Evolutionary conservation across 441 rosid genomes (phyloP).

Genomic region (Jatropha multifida): DNA sequence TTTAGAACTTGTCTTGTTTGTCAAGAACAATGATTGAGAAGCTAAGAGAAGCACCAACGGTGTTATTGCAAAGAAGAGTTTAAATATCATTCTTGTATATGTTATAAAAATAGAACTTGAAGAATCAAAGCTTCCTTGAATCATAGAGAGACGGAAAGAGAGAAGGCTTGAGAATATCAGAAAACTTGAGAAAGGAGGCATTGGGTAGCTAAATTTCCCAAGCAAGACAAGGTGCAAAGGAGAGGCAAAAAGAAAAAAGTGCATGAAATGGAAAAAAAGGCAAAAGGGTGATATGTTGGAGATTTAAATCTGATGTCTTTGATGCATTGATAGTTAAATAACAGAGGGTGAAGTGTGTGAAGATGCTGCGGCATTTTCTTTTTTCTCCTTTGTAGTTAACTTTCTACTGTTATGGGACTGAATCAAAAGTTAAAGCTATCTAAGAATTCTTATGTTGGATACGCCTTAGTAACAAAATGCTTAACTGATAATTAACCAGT

Average conservation of each 20-base stretch:
- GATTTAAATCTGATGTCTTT: slow-evolving; percentile 25
- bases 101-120: slow-evolving; percentile 44
- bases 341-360: not conserved
- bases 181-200: slow-evolving; percentile 96
- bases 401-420: slow-evolving; percentile 52
- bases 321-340: not conserved
- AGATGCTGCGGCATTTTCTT: slow-evolving; percentile 21
- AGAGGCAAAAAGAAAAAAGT: slow-evolving; percentile 39
- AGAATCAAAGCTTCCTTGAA: slow-evolving; percentile 90
- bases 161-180: slow-evolving; percentile 68
- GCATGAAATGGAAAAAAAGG: slow-evolving; percentile 26
- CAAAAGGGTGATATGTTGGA: slow-evolving; percentile 35
- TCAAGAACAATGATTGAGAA: slow-evolving; percentile 33
- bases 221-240: slow-evolving; percentile 74
- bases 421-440: slow-evolving; percentile 43
- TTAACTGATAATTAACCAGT: not conserved
- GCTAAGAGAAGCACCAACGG: slow-evolving; percentile 36
- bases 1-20: slow-evolving; percentile 13
- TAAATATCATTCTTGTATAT: slow-evolving; percentile 36
- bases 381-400: slow-evolving; percentile 25
- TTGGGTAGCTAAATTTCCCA: slow-evolving; percentile 64
- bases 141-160: slow-evolving; percentile 50
- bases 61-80: slow-evolving; percentile 47
- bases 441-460: slow-evolving; percentile 17
- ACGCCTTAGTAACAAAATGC: slow-evolving; percentile 3